A percentile compares a stretch with the other conserved stretches of the same genome.
Conservation (phyloP, 768 basidiomycete species). For the Pleurotus salmoneostramineus region DNA sequence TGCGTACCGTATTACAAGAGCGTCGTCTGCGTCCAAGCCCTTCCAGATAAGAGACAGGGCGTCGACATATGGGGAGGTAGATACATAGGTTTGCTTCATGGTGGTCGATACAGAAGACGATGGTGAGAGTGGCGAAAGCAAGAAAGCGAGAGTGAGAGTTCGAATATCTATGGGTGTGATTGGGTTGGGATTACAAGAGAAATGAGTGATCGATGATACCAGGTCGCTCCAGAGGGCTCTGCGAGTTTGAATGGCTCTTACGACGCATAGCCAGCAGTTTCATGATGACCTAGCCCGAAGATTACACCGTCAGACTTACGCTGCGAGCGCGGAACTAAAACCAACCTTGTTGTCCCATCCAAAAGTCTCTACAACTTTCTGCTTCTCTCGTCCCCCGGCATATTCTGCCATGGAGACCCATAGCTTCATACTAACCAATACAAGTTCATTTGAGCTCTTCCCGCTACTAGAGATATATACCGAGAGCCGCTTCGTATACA, state of each 20-base stretch:
- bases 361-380: slow-evolving; percentile 60
- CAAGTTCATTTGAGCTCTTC: slow-evolving; percentile 59
- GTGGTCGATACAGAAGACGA: slow-evolving; percentile 33
- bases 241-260: slow-evolving; percentile 38
- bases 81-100: slow-evolving; percentile 58
- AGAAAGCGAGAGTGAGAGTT: slow-evolving; percentile 67
- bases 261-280: slow-evolving; percentile 72
- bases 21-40: slow-evolving; percentile 39
- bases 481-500: slow-evolving; percentile 54
- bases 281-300: slow-evolving; percentile 45
- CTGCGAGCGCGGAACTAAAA: background rate
- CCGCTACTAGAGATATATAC: slow-evolving; percentile 44
- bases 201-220: slow-evolving; percentile 30
- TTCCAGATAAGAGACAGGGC: slow-evolving; percentile 64
- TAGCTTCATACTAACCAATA: slow-evolving; percentile 62
- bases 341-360: slow-evolving; percentile 76
- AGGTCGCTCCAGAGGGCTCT: slow-evolving; percentile 46
- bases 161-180: slow-evolving; percentile 59
- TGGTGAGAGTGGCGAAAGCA: slow-evolving; percentile 65
- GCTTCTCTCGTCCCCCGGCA: slow-evolving; percentile 63
- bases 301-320: slow-evolving; percentile 4
- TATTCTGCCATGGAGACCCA: slow-evolving; percentile 60
- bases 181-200: background rate
- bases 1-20: background rate
- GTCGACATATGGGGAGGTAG: slow-evolving; percentile 71